Percentiles rank a stretch among this genome's conserved stretches.
Evolutionary conservation across 148 eudicot species (phyloP).

Genomic region (Agrostemma githago): DNA sequence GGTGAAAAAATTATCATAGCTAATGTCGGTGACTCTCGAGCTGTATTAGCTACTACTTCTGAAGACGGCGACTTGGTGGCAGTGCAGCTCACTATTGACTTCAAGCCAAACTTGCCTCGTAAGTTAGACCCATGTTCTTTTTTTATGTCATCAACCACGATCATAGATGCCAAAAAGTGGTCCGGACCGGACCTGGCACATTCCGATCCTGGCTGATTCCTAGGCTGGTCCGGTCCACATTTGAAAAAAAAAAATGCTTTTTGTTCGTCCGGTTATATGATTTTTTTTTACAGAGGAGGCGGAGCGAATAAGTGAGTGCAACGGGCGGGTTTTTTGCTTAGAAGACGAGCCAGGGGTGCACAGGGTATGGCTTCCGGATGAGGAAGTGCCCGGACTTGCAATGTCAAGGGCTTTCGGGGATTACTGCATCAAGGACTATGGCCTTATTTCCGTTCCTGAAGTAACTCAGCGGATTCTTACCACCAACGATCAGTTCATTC

Average conservation of each 20-base stretch:
- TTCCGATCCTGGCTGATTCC: too few species aligned
- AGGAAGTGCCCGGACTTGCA: conserved; percentile 83
- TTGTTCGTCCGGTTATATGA: too few species aligned
- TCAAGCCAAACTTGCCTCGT: conserved; percentile 93
- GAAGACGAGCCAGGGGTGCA: conserved; percentile 86
- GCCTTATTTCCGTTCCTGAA: conserved; percentile 86
- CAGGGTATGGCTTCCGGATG: conserved; percentile 78
- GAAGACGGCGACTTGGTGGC: conserved; percentile 67
- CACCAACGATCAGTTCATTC: conserved; percentile 64
- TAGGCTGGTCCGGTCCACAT: too few species aligned
- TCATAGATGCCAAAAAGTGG: not conserved
- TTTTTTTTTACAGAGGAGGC: conserved; percentile 58
- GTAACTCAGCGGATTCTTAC: conserved; percentile 69
- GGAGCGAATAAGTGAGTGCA: conserved; percentile 69
- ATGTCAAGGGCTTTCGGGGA: conserved; percentile 99
- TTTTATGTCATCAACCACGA: not conserved
- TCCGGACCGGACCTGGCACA: too few species aligned
- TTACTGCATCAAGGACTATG: conserved; percentile 75
- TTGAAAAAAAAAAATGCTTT: too few species aligned
- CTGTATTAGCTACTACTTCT: conserved; percentile 73
- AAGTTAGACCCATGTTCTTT: conserved; percentile 29
- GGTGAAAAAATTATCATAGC: conserved; percentile 64
- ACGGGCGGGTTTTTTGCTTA: conserved; percentile 77
- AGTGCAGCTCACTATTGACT: conserved; percentile 78
- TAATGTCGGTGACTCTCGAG: conserved; percentile 94